Evolutionary conservation across 1,139 yeast species (phyloP).

Genomic region (Taphrina populina): DNA sequence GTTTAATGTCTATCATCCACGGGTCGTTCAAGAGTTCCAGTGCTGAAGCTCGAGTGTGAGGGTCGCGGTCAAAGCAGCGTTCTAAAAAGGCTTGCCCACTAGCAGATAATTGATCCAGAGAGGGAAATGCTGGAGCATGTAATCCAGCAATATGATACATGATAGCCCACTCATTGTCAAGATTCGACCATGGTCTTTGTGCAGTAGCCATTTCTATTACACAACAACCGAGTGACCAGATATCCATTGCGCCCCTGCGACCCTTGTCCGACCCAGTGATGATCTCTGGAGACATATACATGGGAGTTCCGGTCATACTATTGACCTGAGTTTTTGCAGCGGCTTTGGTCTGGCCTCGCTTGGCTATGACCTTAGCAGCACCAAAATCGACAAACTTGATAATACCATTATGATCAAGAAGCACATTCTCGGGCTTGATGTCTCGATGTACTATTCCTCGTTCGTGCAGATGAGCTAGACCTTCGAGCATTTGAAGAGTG

Average conservation of each 20-base stretch:
- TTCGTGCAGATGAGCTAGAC: constrained; percentile 89
- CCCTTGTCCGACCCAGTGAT: constrained; percentile 74
- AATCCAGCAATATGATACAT: constrained; percentile 99
- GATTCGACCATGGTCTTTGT: constrained; percentile 60
- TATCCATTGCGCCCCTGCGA: constrained; percentile 64
- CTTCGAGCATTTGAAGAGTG: constrained; percentile 90
- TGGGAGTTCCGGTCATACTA: constrained; percentile 90
- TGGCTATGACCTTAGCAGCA: constrained; percentile 87
- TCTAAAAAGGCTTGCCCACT: constrained; percentile 70
- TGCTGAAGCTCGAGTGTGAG: constrained; percentile 75
- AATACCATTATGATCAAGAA: constrained; percentile 69
- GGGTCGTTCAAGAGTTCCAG: constrained; percentile 83
- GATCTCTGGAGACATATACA: constrained; percentile 98
- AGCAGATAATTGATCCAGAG: constrained; percentile 70
- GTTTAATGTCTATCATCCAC: constrained; percentile 70
- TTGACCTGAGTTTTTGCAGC: constrained; percentile 47
- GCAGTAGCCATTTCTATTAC: constrained; percentile 87
- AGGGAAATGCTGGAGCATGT: constrained; percentile 81
- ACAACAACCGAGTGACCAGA: constrained; percentile 85
- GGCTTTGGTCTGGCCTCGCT: constrained; percentile 42
- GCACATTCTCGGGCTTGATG: constrained; percentile 90
- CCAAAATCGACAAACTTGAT: constrained; percentile 73
- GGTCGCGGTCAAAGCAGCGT: constrained; percentile 80
- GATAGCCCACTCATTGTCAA: constrained; percentile 96
- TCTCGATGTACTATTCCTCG: constrained; percentile 97